Percentiles rank a stretch among this genome's conserved stretches.
Conservation (phyloP, 768 basidiomycete genomes). For the Pholiota conissans region DNA sequence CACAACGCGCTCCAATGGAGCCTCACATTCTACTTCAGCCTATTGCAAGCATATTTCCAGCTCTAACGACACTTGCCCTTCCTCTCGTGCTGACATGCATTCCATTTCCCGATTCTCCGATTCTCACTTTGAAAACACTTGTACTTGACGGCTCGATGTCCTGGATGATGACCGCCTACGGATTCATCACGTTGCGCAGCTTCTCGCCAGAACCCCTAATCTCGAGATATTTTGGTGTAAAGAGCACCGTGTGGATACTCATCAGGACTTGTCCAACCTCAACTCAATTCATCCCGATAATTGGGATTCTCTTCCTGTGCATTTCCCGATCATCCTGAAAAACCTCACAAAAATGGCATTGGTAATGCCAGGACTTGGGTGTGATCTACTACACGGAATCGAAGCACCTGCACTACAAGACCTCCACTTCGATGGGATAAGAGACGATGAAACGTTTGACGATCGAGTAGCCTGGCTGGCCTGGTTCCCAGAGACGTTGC, state of each 20-base stretch:
- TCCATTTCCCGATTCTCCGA: too few relatives aligned
- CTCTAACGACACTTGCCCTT: too few relatives aligned
- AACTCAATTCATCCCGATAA: not conserved
- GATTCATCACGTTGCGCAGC: not conserved
- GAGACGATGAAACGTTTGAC: not conserved
- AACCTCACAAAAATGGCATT: not conserved
- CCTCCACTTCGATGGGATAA: constrained; percentile 1
- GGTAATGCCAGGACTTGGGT: not conserved
- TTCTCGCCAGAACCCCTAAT: not conserved
- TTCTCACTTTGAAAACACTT: too few relatives aligned
- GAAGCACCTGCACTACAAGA: not conserved
- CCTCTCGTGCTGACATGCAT: too few relatives aligned
- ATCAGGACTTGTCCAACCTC: not conserved
- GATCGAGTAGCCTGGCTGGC: not conserved
- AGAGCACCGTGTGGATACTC: not conserved
- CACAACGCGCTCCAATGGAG: too few relatives aligned
- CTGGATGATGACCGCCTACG: not conserved
- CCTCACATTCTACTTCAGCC: too few relatives aligned
- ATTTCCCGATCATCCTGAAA: not conserved
- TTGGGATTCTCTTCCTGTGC: not conserved
- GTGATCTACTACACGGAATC: not conserved
- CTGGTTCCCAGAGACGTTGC: not conserved
- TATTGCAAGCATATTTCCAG: too few relatives aligned
- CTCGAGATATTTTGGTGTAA: not conserved
- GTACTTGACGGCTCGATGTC: too few relatives aligned